Evolutionary conservation across 257 asterid genomes (phyloP).

Genomic region (Solanum infundibuliforme): DNA sequence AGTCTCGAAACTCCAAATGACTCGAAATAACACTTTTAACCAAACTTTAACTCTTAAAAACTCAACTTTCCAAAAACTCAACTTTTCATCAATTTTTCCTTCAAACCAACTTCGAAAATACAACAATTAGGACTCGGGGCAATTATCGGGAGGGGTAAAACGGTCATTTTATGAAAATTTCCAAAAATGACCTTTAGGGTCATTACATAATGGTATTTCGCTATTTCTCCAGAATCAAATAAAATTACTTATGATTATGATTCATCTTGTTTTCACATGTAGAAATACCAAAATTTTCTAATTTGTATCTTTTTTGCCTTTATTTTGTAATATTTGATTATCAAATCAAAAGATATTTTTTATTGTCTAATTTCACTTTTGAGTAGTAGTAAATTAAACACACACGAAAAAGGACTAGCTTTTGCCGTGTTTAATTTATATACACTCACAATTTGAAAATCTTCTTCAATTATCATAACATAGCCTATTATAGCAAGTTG

Average conservation of each 20-base stretch:
- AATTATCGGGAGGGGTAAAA: no score
- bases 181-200: accelerated
- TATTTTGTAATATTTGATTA: background rate
- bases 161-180: no score
- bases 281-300: background rate
- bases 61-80: no score
- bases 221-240: background rate
- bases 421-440: background rate
- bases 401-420: background rate
- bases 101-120: no score
- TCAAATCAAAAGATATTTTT: background rate
- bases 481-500: no score
- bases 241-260: background rate
- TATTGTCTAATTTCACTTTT: background rate
- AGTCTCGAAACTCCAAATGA: no score
- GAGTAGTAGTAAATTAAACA: background rate
- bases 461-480: no score
- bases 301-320: background rate
- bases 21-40: no score
- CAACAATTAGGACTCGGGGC: no score
- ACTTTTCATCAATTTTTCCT: no score
- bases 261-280: background rate
- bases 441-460: no score
- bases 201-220: background rate
- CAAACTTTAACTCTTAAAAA: no score